phyloP scores from a whole-genome alignment of 192 early-diverging fungal species.

The Backusella tarrabulga region DNA sequence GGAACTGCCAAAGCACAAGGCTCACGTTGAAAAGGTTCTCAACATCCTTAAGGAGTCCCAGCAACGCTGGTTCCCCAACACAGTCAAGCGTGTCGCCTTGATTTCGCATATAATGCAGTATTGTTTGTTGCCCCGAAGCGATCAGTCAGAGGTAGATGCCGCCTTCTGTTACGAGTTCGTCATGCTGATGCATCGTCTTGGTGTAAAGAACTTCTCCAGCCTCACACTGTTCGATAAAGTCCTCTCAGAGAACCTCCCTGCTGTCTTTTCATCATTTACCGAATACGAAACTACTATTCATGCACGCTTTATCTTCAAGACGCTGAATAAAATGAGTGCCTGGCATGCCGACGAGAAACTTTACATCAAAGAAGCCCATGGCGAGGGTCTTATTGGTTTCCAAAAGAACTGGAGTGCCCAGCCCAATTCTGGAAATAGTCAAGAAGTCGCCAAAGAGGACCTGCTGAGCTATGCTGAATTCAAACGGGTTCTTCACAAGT shows the following conservation, averaged over 20 bases:
- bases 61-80: slow-evolving; percentile 25
- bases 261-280: slow-evolving; percentile 53
- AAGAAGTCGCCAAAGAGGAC: slow-evolving; percentile 38
- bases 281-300: slow-evolving; percentile 76
- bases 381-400: slow-evolving; percentile 64
- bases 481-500: slow-evolving; percentile 63
- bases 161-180: slow-evolving; percentile 75
- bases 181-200: slow-evolving; percentile 66
- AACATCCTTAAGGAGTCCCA: slow-evolving; percentile 16
- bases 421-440: neutral
- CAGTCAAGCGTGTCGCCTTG: slow-evolving; percentile 37
- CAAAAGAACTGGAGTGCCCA: slow-evolving; percentile 59
- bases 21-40: slow-evolving; percentile 24
- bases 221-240: slow-evolving; percentile 71
- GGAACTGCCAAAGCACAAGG: slow-evolving; percentile 25
- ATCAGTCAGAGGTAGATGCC: slow-evolving; percentile 68
- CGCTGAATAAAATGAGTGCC: slow-evolving; percentile 50
- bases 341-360: slow-evolving; percentile 54
- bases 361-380: slow-evolving; percentile 57
- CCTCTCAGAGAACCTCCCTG: slow-evolving; percentile 44
- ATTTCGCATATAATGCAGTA: slow-evolving; percentile 59
- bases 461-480: slow-evolving; percentile 61
- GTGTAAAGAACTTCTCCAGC: slow-evolving; percentile 67
- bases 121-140: slow-evolving; percentile 69
- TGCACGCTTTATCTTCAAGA: slow-evolving; percentile 60